Conservation (phyloP, 2,329 filamentous ascomycete genomes). For the Stenocarpella maydis region DNA sequence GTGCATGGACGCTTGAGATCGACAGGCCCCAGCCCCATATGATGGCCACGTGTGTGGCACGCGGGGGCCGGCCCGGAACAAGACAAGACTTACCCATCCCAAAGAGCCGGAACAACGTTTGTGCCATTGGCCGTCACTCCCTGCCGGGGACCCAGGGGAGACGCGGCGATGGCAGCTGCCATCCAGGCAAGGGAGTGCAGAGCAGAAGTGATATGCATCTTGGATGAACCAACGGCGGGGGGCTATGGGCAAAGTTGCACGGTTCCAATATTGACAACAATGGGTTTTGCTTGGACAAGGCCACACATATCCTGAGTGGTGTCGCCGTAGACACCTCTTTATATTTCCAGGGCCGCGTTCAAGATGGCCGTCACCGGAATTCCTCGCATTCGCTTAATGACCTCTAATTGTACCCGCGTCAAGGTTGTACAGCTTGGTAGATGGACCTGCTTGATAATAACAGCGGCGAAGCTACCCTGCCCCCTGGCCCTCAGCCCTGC, state of each 20-base stretch:
- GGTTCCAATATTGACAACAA: not conserved
- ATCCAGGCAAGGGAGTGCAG: constrained; percentile 21
- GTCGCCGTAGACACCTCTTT: not conserved
- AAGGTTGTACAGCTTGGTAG: not conserved
- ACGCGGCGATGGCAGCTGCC: constrained; percentile 18
- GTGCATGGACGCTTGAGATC: not conserved
- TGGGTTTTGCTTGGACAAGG: not conserved
- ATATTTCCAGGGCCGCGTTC: not conserved
- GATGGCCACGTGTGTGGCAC: not conserved
- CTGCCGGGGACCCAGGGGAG: constrained; percentile 10
- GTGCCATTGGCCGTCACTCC: constrained; percentile 31
- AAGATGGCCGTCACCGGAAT: no score
- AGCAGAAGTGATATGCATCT: constrained; percentile 27
- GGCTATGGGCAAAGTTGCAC: not conserved
- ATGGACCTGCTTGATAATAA: not conserved
- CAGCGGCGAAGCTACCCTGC: not conserved
- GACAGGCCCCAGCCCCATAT: not conserved
- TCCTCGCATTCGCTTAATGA: constrained; percentile 12
- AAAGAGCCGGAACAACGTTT: constrained; percentile 27
- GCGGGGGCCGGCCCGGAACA: not conserved
- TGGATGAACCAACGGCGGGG: not conserved
- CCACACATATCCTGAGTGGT: not conserved
- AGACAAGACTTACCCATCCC: constrained; percentile 29
- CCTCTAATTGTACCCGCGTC: not conserved
- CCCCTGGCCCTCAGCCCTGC: constrained; percentile 10